A percentile compares a stretch with the other conserved stretches of the same genome.
Conservation (phyloP, 257 asterid species). For the Capsicum chinense region DNA sequence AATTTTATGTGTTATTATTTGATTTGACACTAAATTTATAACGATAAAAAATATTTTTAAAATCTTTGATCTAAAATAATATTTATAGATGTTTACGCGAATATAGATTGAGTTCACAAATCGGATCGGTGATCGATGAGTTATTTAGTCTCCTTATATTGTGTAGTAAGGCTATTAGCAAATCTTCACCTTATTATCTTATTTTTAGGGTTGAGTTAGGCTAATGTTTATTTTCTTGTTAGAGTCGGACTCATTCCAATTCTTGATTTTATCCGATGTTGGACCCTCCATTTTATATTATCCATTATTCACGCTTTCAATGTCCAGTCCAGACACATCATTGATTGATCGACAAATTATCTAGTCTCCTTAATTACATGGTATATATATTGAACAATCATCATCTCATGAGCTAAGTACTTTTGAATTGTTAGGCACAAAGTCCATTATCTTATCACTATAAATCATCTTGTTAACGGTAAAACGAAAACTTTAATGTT, state of each 20-base stretch:
- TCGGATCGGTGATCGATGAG: no score
- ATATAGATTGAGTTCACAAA: no score
- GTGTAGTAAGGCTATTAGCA: no score
- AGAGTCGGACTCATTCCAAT: not conserved
- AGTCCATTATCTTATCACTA: not conserved
- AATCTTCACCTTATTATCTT: not conserved
- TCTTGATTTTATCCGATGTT: not conserved
- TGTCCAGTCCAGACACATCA: not conserved
- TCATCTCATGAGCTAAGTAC: not conserved
- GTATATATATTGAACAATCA: not conserved
- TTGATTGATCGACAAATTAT: not conserved
- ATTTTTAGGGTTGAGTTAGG: not conserved
- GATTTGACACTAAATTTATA: no score
- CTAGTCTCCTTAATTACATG: not conserved
- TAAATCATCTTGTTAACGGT: not conserved
- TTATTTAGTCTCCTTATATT: no score
- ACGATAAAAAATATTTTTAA: no score
- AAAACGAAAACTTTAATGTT: not conserved
- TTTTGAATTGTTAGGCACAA: not conserved
- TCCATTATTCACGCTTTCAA: not conserved
- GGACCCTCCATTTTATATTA: not conserved
- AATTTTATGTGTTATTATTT: not conserved
- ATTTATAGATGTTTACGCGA: no score
- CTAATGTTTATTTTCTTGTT: not conserved
- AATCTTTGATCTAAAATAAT: not conserved